A percentile compares a stretch with the other conserved stretches of the same genome.
These are phyloP conservation scores for Cryphonectria naterciae DNA, from an alignment of 2,329 filamentous ascomycete genomes.

Conservation along the genomic window DNA sequence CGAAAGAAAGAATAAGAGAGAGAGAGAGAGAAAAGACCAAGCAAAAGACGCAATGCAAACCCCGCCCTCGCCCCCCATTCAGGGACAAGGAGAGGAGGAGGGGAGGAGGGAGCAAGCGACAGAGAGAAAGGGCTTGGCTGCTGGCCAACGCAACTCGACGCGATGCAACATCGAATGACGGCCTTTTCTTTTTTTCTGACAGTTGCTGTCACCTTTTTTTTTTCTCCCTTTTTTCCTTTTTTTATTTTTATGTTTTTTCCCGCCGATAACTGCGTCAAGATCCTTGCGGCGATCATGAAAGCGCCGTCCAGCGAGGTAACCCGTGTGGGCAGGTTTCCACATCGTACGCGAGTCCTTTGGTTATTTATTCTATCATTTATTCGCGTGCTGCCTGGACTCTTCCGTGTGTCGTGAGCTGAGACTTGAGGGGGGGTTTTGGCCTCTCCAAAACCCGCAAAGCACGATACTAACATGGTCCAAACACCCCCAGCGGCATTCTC, in stretches of 20 bases:
- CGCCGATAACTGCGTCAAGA: slow-evolving; percentile 1
- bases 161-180: slow-evolving; percentile 1
- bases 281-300: slow-evolving; percentile 12
- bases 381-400: neutral
- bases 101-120: neutral
- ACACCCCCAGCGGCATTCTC: neutral
- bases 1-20: too few species aligned
- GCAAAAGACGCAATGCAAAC: neutral
- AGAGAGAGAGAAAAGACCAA: neutral
- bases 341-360: neutral
- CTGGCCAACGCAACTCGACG: neutral
- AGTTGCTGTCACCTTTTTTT: neutral
- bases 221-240: neutral
- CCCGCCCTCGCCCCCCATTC: neutral
- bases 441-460: slow-evolving; percentile 1
- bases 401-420: slow-evolving; percentile 21
- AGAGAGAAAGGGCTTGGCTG: neutral
- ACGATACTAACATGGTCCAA: neutral
- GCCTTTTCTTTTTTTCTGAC: neutral
- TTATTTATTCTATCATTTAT: neutral
- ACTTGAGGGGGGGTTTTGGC: slow-evolving; percentile 4
- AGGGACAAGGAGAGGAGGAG: neutral
- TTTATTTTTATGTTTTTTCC: neutral
- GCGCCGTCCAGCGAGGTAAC: neutral
- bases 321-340: neutral